Evolutionary conservation across 192 early-diverging fungal genomes (phyloP).

Genomic region (Chytriomyces hyalinus): DNA sequence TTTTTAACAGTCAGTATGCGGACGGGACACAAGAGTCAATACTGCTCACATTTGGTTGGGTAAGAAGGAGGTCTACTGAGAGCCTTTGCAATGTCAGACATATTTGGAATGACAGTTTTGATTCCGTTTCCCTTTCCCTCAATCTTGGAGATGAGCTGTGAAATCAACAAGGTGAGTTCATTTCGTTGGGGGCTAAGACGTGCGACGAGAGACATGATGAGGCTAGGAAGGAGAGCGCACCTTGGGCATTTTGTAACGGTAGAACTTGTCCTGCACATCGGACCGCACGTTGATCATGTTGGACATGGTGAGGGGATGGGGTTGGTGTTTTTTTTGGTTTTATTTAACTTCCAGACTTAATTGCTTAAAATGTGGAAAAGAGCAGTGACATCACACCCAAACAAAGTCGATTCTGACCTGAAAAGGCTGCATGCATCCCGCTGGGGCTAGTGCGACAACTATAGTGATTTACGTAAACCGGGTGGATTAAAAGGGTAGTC

Average conservation of each 20-base stretch:
- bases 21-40: neutral
- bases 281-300: slow-evolving; percentile 79
- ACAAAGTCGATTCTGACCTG: too few species aligned
- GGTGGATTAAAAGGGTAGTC: too few species aligned
- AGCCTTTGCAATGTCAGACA: slow-evolving; percentile 89
- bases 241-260: slow-evolving; percentile 99
- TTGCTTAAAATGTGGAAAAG: too few species aligned
- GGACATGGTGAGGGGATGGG: slow-evolving; percentile 2
- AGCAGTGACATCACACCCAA: too few species aligned
- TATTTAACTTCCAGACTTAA: too few species aligned
- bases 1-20: neutral
- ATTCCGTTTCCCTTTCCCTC: slow-evolving; percentile 99
- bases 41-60: slow-evolving; percentile 53
- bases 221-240: slow-evolving; percentile 46
- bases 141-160: slow-evolving; percentile 66
- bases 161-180: neutral
- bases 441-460: too few species aligned
- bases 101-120: slow-evolving; percentile 98
- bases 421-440: too few species aligned
- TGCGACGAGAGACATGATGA: neutral
- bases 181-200: slow-evolving; percentile 1
- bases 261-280: slow-evolving; percentile 91
- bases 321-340: too few species aligned
- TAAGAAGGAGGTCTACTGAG: slow-evolving; percentile 86
- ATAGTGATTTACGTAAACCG: too few species aligned